Percentiles rank a stretch among this genome's conserved stretches.
phyloP scores from a whole-genome alignment of 2,329 filamentous ascomycete species.

The Nemania bipapillata region DNA sequence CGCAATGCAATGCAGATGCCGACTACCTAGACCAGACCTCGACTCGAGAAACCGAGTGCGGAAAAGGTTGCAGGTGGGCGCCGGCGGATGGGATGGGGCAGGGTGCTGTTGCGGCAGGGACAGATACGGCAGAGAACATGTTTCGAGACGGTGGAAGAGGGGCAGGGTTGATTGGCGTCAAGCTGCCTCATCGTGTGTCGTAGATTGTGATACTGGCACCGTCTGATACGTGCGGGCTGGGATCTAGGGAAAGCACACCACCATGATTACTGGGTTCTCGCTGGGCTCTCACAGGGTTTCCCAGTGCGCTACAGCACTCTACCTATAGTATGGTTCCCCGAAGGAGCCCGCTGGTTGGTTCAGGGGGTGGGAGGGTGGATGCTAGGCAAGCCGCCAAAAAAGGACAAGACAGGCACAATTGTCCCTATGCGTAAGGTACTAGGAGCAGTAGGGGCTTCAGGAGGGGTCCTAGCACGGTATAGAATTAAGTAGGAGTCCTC shows the following conservation, averaged over 20 bases:
- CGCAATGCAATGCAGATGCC: conserved; percentile 18
- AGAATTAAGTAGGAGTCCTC: conserved; percentile 23
- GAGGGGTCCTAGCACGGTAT: conserved; percentile 18
- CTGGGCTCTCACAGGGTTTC: no score
- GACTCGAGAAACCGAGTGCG: conserved; percentile 34
- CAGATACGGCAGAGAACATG: conserved; percentile 23
- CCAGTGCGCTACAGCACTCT: neutral
- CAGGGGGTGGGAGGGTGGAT: conserved; percentile 22
- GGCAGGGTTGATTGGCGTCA: conserved; percentile 39
- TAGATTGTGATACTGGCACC: conserved; percentile 18
- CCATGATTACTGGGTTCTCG: conserved; percentile 26
- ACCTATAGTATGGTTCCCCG: neutral
- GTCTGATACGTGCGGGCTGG: conserved; percentile 20
- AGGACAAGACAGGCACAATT: conserved; percentile 8
- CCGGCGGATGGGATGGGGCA: conserved; percentile 21
- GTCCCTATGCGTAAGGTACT: conserved; percentile 8
- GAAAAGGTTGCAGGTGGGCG: conserved; percentile 30
- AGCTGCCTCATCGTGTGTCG: conserved; percentile 28
- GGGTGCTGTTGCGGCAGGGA: conserved; percentile 13
- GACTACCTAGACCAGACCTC: conserved; percentile 2
- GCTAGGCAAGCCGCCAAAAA: conserved; percentile 19
- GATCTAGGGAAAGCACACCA: conserved; percentile 25
- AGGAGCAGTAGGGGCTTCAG: conserved; percentile 25
- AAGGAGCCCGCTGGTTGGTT: conserved; percentile 22
- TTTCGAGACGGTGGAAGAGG: conserved; percentile 40